Evolutionary conservation across 148 eudicot genomes (phyloP).

Genomic region (Cornus kousa): DNA sequence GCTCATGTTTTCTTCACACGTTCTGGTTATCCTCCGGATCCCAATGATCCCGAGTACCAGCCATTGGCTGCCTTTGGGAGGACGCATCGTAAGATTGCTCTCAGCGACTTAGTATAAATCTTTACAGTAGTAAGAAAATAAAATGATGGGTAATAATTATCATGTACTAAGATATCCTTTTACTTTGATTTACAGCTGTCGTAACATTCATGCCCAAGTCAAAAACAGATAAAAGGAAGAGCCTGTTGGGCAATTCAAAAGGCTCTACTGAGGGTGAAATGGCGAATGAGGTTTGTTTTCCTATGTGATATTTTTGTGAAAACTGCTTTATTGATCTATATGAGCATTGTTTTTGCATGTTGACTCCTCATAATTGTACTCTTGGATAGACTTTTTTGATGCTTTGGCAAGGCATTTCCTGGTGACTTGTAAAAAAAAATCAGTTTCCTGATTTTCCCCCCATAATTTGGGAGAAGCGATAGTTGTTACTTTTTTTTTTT

Average conservation of each 20-base stretch:
- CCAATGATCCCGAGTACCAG: conserved; percentile 86
- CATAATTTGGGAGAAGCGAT: too few species aligned
- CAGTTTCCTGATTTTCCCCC: too few species aligned
- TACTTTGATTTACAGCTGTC: conserved; percentile 50
- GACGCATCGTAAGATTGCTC: conserved; percentile 56
- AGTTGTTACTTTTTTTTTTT: too few species aligned
- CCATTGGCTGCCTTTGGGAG: conserved; percentile 84
- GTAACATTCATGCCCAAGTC: conserved; percentile 81
- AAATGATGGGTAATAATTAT: not conserved
- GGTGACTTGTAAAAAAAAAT: too few species aligned
- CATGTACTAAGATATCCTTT: conserved; percentile 3
- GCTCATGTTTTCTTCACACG: conserved; percentile 91
- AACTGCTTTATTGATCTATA: not conserved
- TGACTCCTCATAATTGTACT: not conserved
- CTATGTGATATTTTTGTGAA: not conserved
- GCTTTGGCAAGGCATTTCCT: not conserved
- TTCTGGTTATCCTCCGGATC: conserved; percentile 89
- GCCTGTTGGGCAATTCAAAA: conserved; percentile 63
- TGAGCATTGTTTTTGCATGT: not conserved
- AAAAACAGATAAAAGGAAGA: conserved; percentile 74
- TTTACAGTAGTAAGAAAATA: not conserved
- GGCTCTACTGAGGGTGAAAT: conserved; percentile 36
- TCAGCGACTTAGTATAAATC: not conserved
- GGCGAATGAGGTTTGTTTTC: conserved; percentile 50
- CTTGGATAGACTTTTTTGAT: not conserved